Evolutionary conservation across 805 yeast genomes (phyloP), one percentile per base, ranked within the genome.

Genomic region (Metschnikowia matae): DNA sequence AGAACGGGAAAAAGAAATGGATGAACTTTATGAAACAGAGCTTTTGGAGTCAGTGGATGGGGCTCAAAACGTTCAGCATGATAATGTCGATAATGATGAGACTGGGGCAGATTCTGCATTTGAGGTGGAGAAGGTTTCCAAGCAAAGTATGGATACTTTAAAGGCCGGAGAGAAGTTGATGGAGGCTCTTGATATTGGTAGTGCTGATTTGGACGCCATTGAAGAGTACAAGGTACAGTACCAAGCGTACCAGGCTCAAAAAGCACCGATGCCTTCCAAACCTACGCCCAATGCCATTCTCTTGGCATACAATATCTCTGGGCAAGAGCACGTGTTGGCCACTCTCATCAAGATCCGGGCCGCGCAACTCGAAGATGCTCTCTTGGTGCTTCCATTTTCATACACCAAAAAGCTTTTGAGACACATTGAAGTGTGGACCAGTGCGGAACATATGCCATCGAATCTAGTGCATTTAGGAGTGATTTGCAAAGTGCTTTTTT

Each of bases 1-100:
- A 74, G 99, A 94, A 71, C 79, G 94, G 51, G 99, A 94, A 65
- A 88, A 86, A 67, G 99, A 94, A 67, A 76, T 90, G 80, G 99
- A 94, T 65, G 96, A 91, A 66, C 71, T 84, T 50, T 89, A 91
- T 63, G 98, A 94, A 64, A 78, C 81, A n/a, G 87, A 85, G 6
- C 72, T 94, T 41, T 74, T 90, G 46, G 33, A 48, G 32, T 39
- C 44, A 43, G 69, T 60, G 4, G 69, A 60, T 3, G 50, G 42
- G 18, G 41, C n/a, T 17, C 14, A 23, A 11, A 14, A 3, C 14
- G 40, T n/a, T 11, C 41, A 14, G 7, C 29, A 3, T 26, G 5
- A 26, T 26, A 62, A 50, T 20, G 73, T 65, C 8, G 72, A 62
- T 29, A 70, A 62, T 29, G 70, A 62, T 11, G 79, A 65, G 0